phyloP scores from a whole-genome alignment of 352 stramenopile genomes.

The Blastocystis sp. region DNA sequence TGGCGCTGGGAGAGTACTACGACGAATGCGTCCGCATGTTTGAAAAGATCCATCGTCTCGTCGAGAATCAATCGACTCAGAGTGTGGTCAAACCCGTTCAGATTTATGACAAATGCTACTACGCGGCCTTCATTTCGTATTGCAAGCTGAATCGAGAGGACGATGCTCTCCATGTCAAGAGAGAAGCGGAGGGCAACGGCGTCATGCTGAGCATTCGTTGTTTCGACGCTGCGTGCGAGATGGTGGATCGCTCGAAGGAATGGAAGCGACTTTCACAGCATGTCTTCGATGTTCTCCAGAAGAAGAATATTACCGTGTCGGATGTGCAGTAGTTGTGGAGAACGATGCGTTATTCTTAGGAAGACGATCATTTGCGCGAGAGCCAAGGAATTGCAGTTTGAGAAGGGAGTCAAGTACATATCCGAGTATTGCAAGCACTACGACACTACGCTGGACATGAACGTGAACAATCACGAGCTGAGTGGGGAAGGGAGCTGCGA shows the following conservation, averaged over 20 bases:
- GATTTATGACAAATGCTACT: constrained; percentile 29
- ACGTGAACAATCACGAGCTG: neutral
- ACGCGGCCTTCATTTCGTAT: constrained; percentile 29
- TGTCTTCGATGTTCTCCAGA: neutral
- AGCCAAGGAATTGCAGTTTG: constrained; percentile 37
- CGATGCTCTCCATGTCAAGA: neutral
- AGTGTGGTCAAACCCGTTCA: neutral
- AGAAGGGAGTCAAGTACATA: neutral
- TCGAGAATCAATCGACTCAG: neutral
- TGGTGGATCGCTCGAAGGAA: neutral
- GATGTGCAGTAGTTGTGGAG: neutral
- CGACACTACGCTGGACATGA: constrained; percentile 28
- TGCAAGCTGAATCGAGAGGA: constrained; percentile 32
- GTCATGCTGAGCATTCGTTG: neutral
- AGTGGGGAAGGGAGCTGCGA: neutral
- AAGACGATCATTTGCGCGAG: constrained; percentile 22
- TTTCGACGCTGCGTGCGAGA: constrained; percentile 22
- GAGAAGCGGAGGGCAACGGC: neutral
- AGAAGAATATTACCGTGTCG: constrained; percentile 28
- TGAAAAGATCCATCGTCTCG: neutral
- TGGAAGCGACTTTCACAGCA: constrained; percentile 20
- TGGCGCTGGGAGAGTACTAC: constrained; percentile 46
- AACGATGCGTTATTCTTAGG: neutral
- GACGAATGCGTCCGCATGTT: constrained; percentile 49
- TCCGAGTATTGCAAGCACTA: constrained; percentile 38